Evolutionary conservation across 306 rosid genomes (phyloP), one percentile per base, ranked within the genome.

Genomic region (Fragaria iinumae): DNA sequence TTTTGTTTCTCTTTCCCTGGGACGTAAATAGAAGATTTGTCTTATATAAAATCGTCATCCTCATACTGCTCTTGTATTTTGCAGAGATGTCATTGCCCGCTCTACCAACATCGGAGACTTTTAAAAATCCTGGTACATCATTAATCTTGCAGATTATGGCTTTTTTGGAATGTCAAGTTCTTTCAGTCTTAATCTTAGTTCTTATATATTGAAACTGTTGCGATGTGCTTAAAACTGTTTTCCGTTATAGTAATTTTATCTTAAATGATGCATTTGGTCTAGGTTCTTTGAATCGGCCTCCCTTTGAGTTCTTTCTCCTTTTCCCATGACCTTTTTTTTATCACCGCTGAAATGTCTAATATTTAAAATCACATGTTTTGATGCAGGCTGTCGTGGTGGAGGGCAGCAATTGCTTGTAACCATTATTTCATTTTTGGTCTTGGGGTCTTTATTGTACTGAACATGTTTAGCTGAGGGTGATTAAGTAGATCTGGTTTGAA

Each of bases 71-170:
- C 59, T 44, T 77, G 73, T 78, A 59, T 77, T 81, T 81, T 84
- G 57, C 98, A 92, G 99, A 96, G 89, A 96, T 96, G 99, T 92
- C 99, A 53, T 87, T 95, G 87, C 99, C 97, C 57, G 97, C 99
- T 36, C 86, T 92, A 66, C 97, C 99, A 60, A 90, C 89, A 66
- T 84, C 97, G 5, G 93, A 91, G 93, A 84, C 93, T 68, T 79
- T 83, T 70, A 96, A 87, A 87, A 96, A 89, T 80, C 84, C 79
- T 78, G 97, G 99, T 95, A 77, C 62, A 96, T 92, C 77, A 57
- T 80, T 77, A 55, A 60, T 25, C 29, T 5, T 59, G 41, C 43
- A 41, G 34, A 43, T 59, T 60, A 10, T 1, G 59, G 12, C 39
- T 55, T 16, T 68, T 53, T 44, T 60, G 44, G 17, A 71, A 47